Evolutionary conservation across 2,329 filamentous ascomycete species (phyloP), one percentile per base, ranked within the genome.

Genomic region (Phialocephala sp.): DNA sequence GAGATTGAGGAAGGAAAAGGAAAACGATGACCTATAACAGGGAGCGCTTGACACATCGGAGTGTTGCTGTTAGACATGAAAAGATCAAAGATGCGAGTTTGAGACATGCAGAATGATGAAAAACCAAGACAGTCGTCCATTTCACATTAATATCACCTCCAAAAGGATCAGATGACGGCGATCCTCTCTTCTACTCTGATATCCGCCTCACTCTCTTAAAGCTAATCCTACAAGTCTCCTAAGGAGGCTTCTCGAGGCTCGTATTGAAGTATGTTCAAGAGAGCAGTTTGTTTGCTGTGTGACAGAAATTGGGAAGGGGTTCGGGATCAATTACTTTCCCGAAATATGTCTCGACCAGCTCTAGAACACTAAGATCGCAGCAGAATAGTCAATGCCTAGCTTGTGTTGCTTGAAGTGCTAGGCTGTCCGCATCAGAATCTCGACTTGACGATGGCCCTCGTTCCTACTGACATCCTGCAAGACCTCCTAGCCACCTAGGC

Each of bases 31-130:
- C 27, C 3, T 3, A 32, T 32, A 32, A 32, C 27, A 32, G 20
- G 8, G n/a, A 50, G 45, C 2, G n/a, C 45, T 11, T 24, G 20
- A 5, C 8, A n/a, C 45, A 20, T 24, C n/a, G 18, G 45, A 50
- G n/a, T 50, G n/a, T 22, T 50, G 20, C n/a, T 11, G 27, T 11
- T 50, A 20, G 45, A 22, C 20, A 24, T 11, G n/a, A 24, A 22
- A n/a, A n/a, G n/a, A 32, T 32, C 22, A n/a, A 50, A 1, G 45
- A 50, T 22, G 45, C 20, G 22, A 50, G 5, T 22, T 6, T 11
- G 45, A 8, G 22, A 6, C 45, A 22, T 50, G n/a, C n/a, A 50
- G n/a, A 50, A 50, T 50, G 45, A 50, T 50, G 45, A n/a, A 43
- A 43, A n/a, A 18, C 41, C 15, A 43, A 43, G 41, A 18, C 4